phyloP scores from a whole-genome alignment of 2,329 filamentous ascomycete species.

The Colletotrichum truncatum region DNA sequence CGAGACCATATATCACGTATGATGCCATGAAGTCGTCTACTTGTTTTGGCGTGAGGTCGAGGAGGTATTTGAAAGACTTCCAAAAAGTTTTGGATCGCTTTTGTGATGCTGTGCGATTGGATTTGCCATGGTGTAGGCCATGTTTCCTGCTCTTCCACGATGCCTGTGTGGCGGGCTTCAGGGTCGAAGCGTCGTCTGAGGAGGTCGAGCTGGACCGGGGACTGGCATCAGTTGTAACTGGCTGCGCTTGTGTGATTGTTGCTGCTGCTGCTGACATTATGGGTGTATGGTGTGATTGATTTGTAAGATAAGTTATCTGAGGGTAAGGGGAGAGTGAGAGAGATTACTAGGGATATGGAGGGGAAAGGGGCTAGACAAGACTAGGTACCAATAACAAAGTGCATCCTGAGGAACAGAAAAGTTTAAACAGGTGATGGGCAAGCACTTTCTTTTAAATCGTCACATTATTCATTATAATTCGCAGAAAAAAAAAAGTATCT shows the following conservation, averaged over 20 bases:
- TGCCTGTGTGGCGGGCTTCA: conserved; percentile 6
- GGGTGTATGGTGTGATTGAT: neutral
- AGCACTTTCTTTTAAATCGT: neutral
- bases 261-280: conserved; percentile 15
- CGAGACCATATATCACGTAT: conserved; percentile 64
- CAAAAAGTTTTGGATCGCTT: conserved; percentile 60
- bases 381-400: conserved; percentile 16
- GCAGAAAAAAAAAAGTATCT: conserved; percentile 4
- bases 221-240: neutral
- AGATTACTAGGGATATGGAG: neutral
- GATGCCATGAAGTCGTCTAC: conserved; percentile 66
- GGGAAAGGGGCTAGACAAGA: neutral
- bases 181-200: conserved; percentile 10
- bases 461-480: neutral
- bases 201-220: conserved; percentile 24
- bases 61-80: conserved; percentile 58
- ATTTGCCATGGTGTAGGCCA: neutral
- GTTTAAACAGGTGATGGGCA: neutral
- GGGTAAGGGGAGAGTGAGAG: neutral
- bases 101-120: conserved; percentile 35
- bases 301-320: neutral
- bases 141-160: conserved; percentile 5
- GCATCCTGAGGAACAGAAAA: neutral
- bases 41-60: conserved; percentile 56
- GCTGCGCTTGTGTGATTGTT: neutral